Evolutionary conservation across 2,329 filamentous ascomycete genomes (phyloP), one percentile per base, ranked within the genome.

Genomic region (Coniochaeta sp.): DNA sequence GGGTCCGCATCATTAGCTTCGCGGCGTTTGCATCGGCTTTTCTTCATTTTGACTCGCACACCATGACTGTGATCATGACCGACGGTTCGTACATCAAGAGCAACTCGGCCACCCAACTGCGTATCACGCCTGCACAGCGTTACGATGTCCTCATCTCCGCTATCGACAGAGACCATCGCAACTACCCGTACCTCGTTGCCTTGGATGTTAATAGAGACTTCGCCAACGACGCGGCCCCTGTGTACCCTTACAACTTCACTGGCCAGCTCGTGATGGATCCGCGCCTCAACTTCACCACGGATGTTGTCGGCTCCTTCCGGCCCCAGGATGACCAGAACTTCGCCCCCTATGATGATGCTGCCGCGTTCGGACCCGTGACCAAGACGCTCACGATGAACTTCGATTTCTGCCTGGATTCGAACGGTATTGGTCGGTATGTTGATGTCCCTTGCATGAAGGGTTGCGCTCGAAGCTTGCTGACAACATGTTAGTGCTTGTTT

Each of bases 241-340:
- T 38, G 2, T 78, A 72, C 70, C 65, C 65, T 0, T 65, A 70
- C 62, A 81, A 81, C 66, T 69, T 70, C 61, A 81, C 79, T 0
- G 79, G 77, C 4, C 71, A 77, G 60, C 70, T 81, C 6, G 70
- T 79, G 19, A 75, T 74, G 63, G 68, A 77, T 59, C 58, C 66
- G 0, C 63, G 63, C 17, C 66, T 69, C 32, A 62, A 71, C 17
- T 68, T 68, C 42, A 63, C 65, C 40, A 62, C 64, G 22, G 68
- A 75, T 4, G 66, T 70, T 4, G 71, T 79, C 19, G 55, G 69
- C 17, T 61, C 64, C 19, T 79, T 72, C 65, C 61, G 81, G 44
- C 85, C 87, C 1, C 81, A 82, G 60, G 86, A 91, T 66, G 88
- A 91, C 64, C 78, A 82, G 34, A 73, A 72, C 1, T 79, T 90